phyloP scores from a whole-genome alignment of 2,329 filamentous ascomycete genomes.

The Aspergillus fructus region DNA sequence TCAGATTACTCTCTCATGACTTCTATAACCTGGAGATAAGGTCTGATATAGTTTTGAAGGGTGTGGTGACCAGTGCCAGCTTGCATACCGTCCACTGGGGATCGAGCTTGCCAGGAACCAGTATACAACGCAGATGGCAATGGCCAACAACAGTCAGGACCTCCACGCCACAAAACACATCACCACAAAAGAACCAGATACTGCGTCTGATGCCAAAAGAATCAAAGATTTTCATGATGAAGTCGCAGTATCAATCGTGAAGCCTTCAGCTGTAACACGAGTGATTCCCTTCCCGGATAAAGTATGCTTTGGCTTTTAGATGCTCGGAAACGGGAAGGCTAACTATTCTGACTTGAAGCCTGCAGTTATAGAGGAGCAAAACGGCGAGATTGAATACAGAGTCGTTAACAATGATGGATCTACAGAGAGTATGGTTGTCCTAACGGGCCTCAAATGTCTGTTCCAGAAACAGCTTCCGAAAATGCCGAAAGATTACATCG shows the following conservation, averaged over 20 bases:
- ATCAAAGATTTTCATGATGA: neutral
- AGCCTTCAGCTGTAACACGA: neutral
- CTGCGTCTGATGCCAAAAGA: neutral
- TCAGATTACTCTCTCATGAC: no score
- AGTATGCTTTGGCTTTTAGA: conserved; percentile 47
- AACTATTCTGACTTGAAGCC: conserved; percentile 51
- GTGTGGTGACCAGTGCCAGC: no score
- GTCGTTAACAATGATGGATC: conserved; percentile 96
- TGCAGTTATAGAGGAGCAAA: conserved; percentile 88
- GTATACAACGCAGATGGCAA: neutral
- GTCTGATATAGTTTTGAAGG: no score
- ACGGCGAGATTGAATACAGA: conserved; percentile 92
- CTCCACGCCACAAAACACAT: neutral
- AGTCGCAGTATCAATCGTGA: neutral
- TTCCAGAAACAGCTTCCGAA: conserved; percentile 98
- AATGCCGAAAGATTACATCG: conserved; percentile 99
- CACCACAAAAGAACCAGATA: neutral
- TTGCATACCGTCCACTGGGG: no score
- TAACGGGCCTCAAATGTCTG: conserved; percentile 94
- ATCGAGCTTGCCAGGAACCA: no score
- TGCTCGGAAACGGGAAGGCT: neutral
- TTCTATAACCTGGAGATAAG: no score
- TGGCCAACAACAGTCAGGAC: neutral
- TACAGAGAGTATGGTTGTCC: conserved; percentile 83
- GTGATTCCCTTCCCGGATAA: conserved; percentile 84